Base-by-base conservation (phyloP, 306 rosid genomes). In the Quillaja saponaria region DNA sequence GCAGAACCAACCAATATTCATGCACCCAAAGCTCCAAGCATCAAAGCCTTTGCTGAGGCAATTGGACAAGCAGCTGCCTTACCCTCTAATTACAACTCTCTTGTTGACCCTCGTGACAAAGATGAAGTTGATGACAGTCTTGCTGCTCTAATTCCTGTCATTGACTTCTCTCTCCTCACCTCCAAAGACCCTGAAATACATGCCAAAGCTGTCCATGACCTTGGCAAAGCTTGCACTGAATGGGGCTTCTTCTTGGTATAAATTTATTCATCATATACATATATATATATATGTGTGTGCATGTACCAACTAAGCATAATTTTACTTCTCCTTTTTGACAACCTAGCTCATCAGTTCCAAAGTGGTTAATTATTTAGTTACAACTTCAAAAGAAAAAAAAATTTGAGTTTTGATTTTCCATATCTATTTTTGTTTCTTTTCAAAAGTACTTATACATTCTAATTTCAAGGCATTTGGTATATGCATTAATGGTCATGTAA, bases 161-260 rank as follows among this genome's bases (percentile, higher is more conserved):
- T 69, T 69, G 74, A 69, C 13, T 60, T 25, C 47, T 61, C 68
- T 10, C 34, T 70, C 6, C 68, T 60, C 49, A 61, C 62, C 0
- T 70, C 68, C 3, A 40, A n/a, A 20, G 31, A 41, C 10, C 67
- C 74, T 28, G 67, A 15, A 3, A n/a, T 58, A 8, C 67, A 65
- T 10, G 21, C 74, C 6, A 1, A 58, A 13, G 9, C 39, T 38
- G 3, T 69, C 25, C 15, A 17, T 6, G 61, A 59, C 10, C 74
- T 69, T 28, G 35, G 28, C 52, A 50, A 21, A 16, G 57, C 57
- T 7, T 69, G 67, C 40, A 3, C 48, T 11, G 67, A 69, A 9
- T 69, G 74, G 74, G 74, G 67, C 14, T 68, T 58, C 44, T 68
- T 68, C 66, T 20, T 48, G 49, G 58, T 56, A 17, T 16, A 17